Evolutionary conservation across 441 rosid genomes (phyloP), one percentile per base, ranked within the genome.

Genomic region (Erysimum pusillum): DNA sequence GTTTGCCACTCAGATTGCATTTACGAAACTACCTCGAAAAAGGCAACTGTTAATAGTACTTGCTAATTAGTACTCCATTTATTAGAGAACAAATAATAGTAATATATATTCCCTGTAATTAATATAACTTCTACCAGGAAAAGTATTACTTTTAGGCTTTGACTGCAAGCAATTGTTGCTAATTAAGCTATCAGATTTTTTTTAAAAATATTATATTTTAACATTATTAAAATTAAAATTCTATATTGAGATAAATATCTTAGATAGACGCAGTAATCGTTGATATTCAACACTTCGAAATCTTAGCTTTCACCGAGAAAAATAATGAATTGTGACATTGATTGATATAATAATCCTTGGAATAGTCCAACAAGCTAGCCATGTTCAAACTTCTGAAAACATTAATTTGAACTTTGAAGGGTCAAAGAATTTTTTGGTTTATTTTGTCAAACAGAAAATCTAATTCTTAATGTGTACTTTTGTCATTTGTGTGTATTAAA

Each of bases 331-430:
- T 34, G 38, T 28, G 31, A 28, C 31, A 28, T 28, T 28, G 31
- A 57, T 20, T 34, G 22, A 57, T n/a, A 9, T 15, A 28, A 5
- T 56, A 57, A 14, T 60, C 2, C 9, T 10, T 36, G 15, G 61
- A 61, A 71, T 61, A 38, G 32, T 39, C 44, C 53, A 49, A 61
- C 69, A 51, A 52, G n/a, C 41, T 2, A 28, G 36, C 59, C 71
- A 11, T 45, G 66, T 74, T 60, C 65, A 65, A 74, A 35, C 34
- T 45, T 56, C 5, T 65, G 49, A 64, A 64, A 34, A 64, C 63
- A 15, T 44, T 44, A 34, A n/a, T 20, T 10, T 56, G 18, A 48
- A 65, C 31, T 28, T 28, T 28, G 31, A 28, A 28, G 4, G 4
- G 77, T 74, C 77, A 74, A 65, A 36, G 51, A 74, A 46, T 46